Evolutionary conservation across 768 basidiomycete species (phyloP), one percentile per base, ranked within the genome.

Genomic region (Leccinum broughii): DNA sequence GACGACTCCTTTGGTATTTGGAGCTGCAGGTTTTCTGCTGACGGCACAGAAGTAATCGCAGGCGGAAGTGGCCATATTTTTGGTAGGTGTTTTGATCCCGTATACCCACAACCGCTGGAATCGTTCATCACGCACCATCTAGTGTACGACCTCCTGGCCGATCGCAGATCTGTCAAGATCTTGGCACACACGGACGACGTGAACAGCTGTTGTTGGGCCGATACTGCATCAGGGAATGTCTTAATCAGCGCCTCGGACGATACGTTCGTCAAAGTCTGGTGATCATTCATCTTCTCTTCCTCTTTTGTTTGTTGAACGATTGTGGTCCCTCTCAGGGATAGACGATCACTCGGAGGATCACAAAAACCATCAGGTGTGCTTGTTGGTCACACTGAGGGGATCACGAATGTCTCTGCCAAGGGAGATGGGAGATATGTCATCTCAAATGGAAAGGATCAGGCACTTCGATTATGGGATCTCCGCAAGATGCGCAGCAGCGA

Each of bases 221-320:
- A 98, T 70, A 88, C 88, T 11, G 83, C 85, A 3, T 95, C 93
- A 13, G 94, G 94, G 11, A 98, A 99, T 71, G 86, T 99, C 20
- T 84, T 99, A 28, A 87, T 98, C 54, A 96, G 93, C 65, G 97
- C 92, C 1, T 95, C 94, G 1, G 97, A 99, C 68, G 97, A 99
- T 70, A 87, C 85, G 0, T 95, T 89, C 73, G 77, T 98, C 61
- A 98, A 98, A 83, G 87, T 98, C 61, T 99, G 97, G 97, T 94
- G 75, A 60, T 80, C n/a, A 6, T 2, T 49, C 15, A 26, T 17
- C 22, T 35, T 17, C 49, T 14, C 28, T 20, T 48, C 22, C 6
- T 22, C 14, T 22, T n/a, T 4, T 4, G 30, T n/a, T 34, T 1
- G 26, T n/a, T 54, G n/a, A 37, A 34, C 58, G 51, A 61, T 34